Percentiles rank a stretch among this genome's conserved stretches.
Conservation (phyloP, 1,284 basidiomycete genomes). For the Rugosomyces carneus region DNA sequence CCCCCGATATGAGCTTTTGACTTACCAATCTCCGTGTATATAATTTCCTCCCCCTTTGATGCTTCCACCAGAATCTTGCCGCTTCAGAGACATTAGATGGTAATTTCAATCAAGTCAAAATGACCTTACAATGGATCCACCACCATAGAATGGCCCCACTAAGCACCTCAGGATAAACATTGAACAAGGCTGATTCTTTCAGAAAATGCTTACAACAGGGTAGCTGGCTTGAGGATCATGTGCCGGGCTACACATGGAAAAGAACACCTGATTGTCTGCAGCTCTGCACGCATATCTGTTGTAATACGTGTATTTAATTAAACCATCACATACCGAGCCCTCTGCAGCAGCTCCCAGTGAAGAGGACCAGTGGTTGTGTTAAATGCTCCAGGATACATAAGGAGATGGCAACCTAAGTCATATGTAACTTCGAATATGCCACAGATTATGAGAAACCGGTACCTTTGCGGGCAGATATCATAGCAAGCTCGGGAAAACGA, state of each 20-base stretch:
- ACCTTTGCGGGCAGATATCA: constrained; percentile 88
- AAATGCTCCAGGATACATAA: constrained; percentile 91
- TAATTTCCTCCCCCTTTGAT: constrained; percentile 74
- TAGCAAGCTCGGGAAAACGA: constrained; percentile 93
- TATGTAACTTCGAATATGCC: neutral
- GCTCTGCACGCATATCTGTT: constrained; percentile 46
- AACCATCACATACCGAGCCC: constrained; percentile 56
- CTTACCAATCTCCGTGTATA: constrained; percentile 80
- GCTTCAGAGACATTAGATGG: constrained; percentile 34
- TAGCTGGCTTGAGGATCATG: constrained; percentile 78
- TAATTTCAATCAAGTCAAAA: neutral
- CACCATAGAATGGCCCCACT: constrained; percentile 90
- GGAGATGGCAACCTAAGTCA: constrained; percentile 70
- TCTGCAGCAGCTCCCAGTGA: constrained; percentile 93
- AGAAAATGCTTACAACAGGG: constrained; percentile 64
- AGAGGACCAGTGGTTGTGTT: constrained; percentile 91
- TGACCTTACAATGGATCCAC: constrained; percentile 79
- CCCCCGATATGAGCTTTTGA: constrained; percentile 7
- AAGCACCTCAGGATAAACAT: neutral
- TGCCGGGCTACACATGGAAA: constrained; percentile 94
- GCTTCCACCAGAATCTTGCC: constrained; percentile 80
- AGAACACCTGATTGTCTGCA: constrained; percentile 93
- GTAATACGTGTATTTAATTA: neutral
- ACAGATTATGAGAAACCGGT: neutral
- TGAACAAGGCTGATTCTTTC: constrained; percentile 7